Base-by-base conservation (phyloP, 2,329 filamentous ascomycete genomes). In the Botrytis byssoidea region DNA sequence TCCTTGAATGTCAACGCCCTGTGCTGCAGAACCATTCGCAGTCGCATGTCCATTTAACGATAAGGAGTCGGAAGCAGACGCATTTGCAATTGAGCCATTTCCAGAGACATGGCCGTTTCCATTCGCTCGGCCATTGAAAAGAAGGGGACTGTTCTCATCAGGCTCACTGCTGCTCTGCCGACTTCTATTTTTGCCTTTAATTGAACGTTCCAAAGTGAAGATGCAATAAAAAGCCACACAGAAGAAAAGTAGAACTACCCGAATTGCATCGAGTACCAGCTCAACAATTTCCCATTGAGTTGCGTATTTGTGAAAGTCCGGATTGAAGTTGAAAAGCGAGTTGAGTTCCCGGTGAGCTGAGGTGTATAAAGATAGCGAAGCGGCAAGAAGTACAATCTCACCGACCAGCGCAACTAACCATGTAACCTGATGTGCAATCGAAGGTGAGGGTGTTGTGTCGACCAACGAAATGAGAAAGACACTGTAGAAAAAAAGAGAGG, bases 391-490 rank as follows among this genome's bases (percentile, higher is more conserved):
- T 68, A 90, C 84, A 37, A 91, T 78, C 82, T 99, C 96, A 75
- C 94, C 87, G 40, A 88, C 82, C n/a, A 94, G 82, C 40, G 91
- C 91, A 61, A 94, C 83, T 60, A 87, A 81, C 96, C 96, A 99
- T 78, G 93, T 90, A 65, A 92, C 83, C 73, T 95, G 88, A 83
- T 98, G 94, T 71, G 93, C 90, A 65, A 90, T 85, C 68, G 91
- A 95, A 0, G 96, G 96, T 20, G 93, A 93, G 48, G 93, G 91
- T 75, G 89, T 90, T 80, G 92, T 92, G 82, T 98, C 95, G 79
- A 97, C 87, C 73, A 98, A 88, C 44, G 94, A 94, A 79, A 98
- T 92, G 77, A 97, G 87, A 77, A 97, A 88, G 77, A 97, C 91
- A 68, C 93, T 88, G 84, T 97, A 96, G 76, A 96, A 90, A 85